phyloP scores from a whole-genome alignment of 2,329 filamentous ascomycete genomes.

The Ophiostoma tasmaniense region DNA sequence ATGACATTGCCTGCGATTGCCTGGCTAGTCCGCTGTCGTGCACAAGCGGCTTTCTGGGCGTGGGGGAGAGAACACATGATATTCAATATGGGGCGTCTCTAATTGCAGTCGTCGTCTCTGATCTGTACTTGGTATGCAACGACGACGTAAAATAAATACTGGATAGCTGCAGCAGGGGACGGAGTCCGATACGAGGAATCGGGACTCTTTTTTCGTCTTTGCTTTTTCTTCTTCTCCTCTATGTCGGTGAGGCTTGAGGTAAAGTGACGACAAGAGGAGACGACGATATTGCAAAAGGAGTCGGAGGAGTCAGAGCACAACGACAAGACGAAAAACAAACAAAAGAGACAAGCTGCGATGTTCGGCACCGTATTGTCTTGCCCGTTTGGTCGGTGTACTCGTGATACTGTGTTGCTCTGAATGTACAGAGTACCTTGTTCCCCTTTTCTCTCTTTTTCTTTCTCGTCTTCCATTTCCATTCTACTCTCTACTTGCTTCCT shows the following conservation, averaged over 20 bases:
- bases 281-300: not conserved
- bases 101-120: not conserved
- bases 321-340: not conserved
- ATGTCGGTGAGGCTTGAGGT: not conserved
- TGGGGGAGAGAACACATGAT: conserved; percentile 13
- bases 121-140: not conserved
- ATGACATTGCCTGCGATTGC: conserved; percentile 13
- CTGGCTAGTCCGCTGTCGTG: conserved; percentile 5
- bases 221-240: not conserved
- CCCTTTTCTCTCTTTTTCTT: not conserved
- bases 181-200: conserved; percentile 3
- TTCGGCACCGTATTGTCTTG: not conserved
- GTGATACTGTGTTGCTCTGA: not conserved
- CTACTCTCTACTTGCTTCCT: not conserved
- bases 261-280: not conserved
- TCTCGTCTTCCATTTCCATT: not conserved
- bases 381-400: not conserved
- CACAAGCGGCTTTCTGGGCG: conserved; percentile 15
- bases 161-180: not conserved
- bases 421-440: not conserved
- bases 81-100: not conserved
- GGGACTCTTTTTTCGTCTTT: not conserved
- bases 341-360: not conserved
- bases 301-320: no score
- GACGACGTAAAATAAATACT: not conserved